phyloP scores from a whole-genome alignment of 768 basidiomycete genomes.

The Candolleomyces aberdarensis region DNA sequence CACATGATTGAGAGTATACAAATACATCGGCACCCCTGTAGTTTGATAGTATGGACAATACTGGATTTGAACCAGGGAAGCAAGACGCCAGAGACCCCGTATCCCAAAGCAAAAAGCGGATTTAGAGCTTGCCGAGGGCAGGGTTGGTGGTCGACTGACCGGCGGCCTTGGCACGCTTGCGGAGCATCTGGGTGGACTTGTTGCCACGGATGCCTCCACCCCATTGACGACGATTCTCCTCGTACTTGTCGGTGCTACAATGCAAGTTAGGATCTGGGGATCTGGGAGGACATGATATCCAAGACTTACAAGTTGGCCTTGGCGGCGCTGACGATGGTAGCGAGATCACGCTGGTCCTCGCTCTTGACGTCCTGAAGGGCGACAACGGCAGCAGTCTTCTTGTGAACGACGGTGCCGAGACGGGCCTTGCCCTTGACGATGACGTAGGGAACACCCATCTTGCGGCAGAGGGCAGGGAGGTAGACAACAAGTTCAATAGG shows the following conservation, averaged over 20 bases:
- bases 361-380: constrained; percentile 92
- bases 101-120: not conserved
- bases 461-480: constrained; percentile 96
- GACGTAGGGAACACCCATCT: constrained; percentile 99
- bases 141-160: constrained; percentile 63
- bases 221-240: constrained; percentile 89
- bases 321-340: constrained; percentile 87
- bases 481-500: constrained; percentile 99
- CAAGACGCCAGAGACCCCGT: not conserved
- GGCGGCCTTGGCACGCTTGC: constrained; percentile 90
- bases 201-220: constrained; percentile 94
- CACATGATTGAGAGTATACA: too few species aligned
- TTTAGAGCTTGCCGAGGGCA: constrained; percentile 62
- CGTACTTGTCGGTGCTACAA: constrained; percentile 83
- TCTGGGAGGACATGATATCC: not conserved
- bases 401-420: constrained; percentile 96
- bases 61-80: too few species aligned
- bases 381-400: constrained; percentile 94
- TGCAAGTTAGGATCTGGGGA: constrained; percentile 6
- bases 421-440: constrained; percentile 99
- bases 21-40: too few species aligned
- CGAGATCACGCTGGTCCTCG: constrained; percentile 92
- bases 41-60: too few species aligned
- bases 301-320: constrained; percentile 93
- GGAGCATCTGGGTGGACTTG: constrained; percentile 91